Conservation (phyloP, 1,284 basidiomycete species). For the Melampsora medusae region DNA sequence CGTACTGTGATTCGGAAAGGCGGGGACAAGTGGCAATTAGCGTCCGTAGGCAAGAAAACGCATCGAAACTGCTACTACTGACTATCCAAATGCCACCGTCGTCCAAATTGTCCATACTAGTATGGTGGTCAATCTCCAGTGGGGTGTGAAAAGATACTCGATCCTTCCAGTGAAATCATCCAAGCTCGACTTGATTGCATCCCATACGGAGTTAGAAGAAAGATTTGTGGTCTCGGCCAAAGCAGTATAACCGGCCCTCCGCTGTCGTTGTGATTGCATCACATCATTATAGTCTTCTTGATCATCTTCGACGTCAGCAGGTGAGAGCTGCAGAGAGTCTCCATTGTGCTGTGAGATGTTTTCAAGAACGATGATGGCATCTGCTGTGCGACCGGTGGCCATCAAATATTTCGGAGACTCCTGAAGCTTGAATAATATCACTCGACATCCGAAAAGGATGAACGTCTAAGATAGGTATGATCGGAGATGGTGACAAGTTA, state of each 20-base stretch:
- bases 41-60: conserved; percentile 61
- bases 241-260: not conserved
- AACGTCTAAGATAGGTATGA: conserved; percentile 64
- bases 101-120: conserved; percentile 83
- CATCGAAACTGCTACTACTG: conserved; percentile 26
- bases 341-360: conserved; percentile 82
- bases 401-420: conserved; percentile 91
- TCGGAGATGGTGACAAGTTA: not conserved
- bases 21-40: conserved; percentile 62
- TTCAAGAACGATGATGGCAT: conserved; percentile 76
- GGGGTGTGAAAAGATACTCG: conserved; percentile 70
- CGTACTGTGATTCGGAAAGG: conserved; percentile 61
- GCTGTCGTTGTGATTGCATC: conserved; percentile 3
- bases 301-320: conserved; percentile 70
- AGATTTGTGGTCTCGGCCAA: not conserved
- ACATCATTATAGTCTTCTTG: not conserved
- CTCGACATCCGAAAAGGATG: conserved; percentile 77
- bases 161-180: conserved; percentile 71
- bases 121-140: conserved; percentile 78
- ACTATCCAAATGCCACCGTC: conserved; percentile 53
- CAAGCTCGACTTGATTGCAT: conserved; percentile 49
- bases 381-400: conserved; percentile 72
- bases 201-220: not conserved
- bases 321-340: conserved; percentile 64
- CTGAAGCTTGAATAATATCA: conserved; percentile 82